Percentiles rank a stretch among this genome's conserved stretches.
These are phyloP conservation scores for Peterozyma xylosa DNA, from an alignment of 805 yeast species.

Conservation along the genomic window DNA sequence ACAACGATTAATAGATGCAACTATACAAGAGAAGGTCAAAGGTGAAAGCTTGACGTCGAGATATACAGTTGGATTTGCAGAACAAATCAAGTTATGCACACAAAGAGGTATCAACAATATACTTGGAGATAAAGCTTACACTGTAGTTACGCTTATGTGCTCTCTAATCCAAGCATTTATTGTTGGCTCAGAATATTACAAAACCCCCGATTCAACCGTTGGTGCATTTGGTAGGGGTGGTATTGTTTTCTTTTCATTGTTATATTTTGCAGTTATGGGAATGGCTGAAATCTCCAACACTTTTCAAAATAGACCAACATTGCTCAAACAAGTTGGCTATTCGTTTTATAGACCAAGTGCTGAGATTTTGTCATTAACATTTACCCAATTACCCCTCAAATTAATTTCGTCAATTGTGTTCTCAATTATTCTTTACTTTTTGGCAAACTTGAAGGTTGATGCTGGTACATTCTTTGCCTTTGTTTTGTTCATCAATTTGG, in stretches of 20 bases:
- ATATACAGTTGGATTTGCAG: slow-evolving; percentile 31
- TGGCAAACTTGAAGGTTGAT: slow-evolving; percentile 40
- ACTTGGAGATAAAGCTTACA: slow-evolving; percentile 49
- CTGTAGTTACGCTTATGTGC: slow-evolving; percentile 42
- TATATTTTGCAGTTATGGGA: slow-evolving; percentile 54
- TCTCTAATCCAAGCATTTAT: slow-evolving; percentile 50
- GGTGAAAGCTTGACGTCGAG: slow-evolving; percentile 29
- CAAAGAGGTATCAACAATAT: slow-evolving; percentile 47
- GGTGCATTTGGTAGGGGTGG: slow-evolving; percentile 63
- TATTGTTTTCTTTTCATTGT: slow-evolving; percentile 49
- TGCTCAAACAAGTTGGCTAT: slow-evolving; percentile 57
- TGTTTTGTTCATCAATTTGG: slow-evolving; percentile 32
- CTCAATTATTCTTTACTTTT: slow-evolving; percentile 41
- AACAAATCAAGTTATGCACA: slow-evolving; percentile 45
- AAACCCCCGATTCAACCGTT: slow-evolving; percentile 37
- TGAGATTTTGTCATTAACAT: slow-evolving; percentile 49
- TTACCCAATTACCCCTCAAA: slow-evolving; percentile 52
- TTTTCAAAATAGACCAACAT: slow-evolving; percentile 54
- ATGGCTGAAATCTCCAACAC: slow-evolving; percentile 54
- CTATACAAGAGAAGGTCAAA: slow-evolving; percentile 28
- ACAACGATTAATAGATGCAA: slow-evolving; percentile 23
- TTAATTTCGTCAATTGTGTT: slow-evolving; percentile 40
- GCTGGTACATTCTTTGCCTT: slow-evolving; percentile 52
- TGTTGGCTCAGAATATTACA: slow-evolving; percentile 54
- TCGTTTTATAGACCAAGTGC: slow-evolving; percentile 60